Percentiles rank a stretch among this genome's conserved stretches.
Evolutionary conservation across 371 early-diverging fungal species (phyloP).

Genomic region (Gilbertella persicaria): DNA sequence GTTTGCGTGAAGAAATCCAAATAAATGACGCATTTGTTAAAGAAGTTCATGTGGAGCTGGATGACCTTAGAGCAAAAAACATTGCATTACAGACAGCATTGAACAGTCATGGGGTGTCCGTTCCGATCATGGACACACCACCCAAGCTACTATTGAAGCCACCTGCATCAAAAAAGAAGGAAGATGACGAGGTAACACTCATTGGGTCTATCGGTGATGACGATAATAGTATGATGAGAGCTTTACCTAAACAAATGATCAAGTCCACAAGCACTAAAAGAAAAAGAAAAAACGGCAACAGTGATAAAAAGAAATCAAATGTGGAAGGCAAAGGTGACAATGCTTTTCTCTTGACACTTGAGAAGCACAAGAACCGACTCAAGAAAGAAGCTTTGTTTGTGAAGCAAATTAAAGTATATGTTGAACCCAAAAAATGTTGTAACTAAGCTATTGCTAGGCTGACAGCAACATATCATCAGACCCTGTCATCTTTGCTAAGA

Average conservation of each 20-base stretch:
- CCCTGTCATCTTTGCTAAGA: neutral
- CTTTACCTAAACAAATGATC: neutral
- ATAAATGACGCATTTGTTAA: constrained; percentile 25
- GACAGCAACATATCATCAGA: neutral
- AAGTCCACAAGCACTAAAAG: constrained; percentile 6
- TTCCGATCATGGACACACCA: neutral
- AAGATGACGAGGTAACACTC: constrained; percentile 13
- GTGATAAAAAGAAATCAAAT: neutral
- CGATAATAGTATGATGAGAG: neutral
- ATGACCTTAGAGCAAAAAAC: constrained; percentile 14
- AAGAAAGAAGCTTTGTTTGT: constrained; percentile 18
- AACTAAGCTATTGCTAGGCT: too few relatives aligned
- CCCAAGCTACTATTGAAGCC: neutral
- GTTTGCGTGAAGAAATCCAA: constrained; percentile 11
- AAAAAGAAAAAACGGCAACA: constrained; percentile 1
- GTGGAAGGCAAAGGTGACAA: neutral
- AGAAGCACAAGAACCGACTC: constrained; percentile 19
- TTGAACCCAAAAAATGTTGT: neutral
- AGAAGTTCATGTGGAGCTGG: constrained; percentile 25
- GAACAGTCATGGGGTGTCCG: neutral
- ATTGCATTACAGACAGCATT: constrained; percentile 1
- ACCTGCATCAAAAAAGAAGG: neutral
- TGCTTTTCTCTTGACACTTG: neutral
- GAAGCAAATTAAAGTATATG: constrained; percentile 18
- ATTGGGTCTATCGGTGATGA: constrained; percentile 4